phyloP scores from a whole-genome alignment of 306 rosid species.

The Gastrolobium villosum region DNA sequence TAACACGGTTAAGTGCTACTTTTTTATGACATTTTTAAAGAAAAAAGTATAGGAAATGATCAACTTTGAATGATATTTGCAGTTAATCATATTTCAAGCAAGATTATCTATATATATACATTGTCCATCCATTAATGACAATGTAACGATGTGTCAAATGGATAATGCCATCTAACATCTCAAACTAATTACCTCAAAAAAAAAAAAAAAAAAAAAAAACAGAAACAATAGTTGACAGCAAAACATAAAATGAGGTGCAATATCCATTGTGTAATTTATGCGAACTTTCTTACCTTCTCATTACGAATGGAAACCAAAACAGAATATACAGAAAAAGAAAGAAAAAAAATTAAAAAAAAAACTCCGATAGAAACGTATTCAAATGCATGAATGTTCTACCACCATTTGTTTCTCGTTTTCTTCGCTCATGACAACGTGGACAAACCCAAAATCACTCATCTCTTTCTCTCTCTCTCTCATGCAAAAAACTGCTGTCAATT shows the following conservation, averaged over 20 bases:
- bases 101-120: background rate
- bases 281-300: background rate
- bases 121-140: background rate
- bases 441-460: constrained; percentile 49
- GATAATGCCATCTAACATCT: background rate
- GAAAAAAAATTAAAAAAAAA: background rate
- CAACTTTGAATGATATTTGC: too few relatives aligned
- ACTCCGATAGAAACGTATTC: constrained; percentile 42
- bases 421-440: constrained; percentile 57
- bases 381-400: constrained; percentile 35
- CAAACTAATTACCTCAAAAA: background rate
- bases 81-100: too few relatives aligned
- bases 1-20: too few relatives aligned
- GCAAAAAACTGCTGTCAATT: constrained; percentile 60
- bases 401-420: constrained; percentile 52
- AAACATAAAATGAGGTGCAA: background rate
- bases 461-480: constrained; percentile 37
- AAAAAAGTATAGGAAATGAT: too few relatives aligned
- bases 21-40: too few relatives aligned
- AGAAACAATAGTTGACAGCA: background rate
- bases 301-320: too few relatives aligned
- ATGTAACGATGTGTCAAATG: background rate
- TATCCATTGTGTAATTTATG: background rate
- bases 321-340: too few relatives aligned
- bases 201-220: background rate